A percentile compares a stretch with the other conserved stretches of the same genome.
These are phyloP conservation scores for Coffea canephora DNA, from an alignment of 257 asterid genomes.

Conservation along the genomic window DNA sequence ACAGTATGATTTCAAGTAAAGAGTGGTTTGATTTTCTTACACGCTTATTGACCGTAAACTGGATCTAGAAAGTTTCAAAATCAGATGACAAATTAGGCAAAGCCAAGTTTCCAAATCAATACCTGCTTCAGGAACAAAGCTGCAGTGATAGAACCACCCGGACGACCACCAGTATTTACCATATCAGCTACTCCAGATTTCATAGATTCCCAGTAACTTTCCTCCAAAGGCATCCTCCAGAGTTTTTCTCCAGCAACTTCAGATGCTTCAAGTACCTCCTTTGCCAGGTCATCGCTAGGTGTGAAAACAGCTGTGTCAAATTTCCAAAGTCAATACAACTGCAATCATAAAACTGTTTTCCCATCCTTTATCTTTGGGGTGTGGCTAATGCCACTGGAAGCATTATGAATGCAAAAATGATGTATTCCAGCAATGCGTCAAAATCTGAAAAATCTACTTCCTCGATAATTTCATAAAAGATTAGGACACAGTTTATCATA, in stretches of 20 bases:
- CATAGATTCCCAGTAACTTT: conserved; percentile 94
- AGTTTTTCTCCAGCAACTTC: conserved; percentile 84
- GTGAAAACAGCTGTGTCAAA: conserved; percentile 68
- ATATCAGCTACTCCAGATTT: conserved; percentile 96
- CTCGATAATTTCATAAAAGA: neutral
- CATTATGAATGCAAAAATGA: no score
- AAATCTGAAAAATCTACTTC: neutral
- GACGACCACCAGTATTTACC: conserved; percentile 95
- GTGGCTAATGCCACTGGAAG: neutral
- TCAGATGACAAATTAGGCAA: neutral
- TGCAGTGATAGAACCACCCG: conserved; percentile 91
- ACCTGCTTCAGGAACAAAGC: conserved; percentile 99
- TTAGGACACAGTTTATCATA: neutral
- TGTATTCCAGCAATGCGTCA: neutral
- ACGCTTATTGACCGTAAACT: neutral
- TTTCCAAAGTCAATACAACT: neutral
- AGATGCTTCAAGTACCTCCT: conserved; percentile 77
- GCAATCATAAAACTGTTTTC: neutral
- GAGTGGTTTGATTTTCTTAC: neutral
- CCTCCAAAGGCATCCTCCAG: conserved; percentile 98
- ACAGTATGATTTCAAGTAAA: neutral
- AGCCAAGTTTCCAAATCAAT: conserved; percentile 2
- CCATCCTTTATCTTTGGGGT: no score
- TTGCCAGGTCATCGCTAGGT: conserved; percentile 79
- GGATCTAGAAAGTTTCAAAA: neutral